These are phyloP conservation scores for Penicillium sp. DNA, from an alignment of 2,329 filamentous ascomycete genomes.

Conservation along the genomic window DNA sequence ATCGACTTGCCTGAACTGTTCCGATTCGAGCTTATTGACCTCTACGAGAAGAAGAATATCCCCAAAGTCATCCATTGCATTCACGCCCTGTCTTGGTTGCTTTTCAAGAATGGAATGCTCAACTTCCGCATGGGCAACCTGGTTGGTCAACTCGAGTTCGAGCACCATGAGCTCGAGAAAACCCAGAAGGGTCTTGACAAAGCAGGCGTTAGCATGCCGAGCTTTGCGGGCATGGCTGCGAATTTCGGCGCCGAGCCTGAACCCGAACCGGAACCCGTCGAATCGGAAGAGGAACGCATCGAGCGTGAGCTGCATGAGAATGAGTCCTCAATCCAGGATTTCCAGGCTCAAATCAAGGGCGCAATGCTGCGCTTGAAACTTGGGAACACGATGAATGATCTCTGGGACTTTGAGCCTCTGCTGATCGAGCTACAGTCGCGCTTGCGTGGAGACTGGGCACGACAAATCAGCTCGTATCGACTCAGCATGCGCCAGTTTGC, in stretches of 20 bases:
- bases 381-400: slow-evolving; percentile 74
- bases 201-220: slow-evolving; percentile 91
- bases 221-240: slow-evolving; percentile 94
- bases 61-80: slow-evolving; percentile 99
- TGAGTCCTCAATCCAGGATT: slow-evolving; percentile 65
- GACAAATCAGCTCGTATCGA: slow-evolving; percentile 77
- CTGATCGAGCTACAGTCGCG: slow-evolving; percentile 79
- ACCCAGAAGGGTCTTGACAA: slow-evolving; percentile 97
- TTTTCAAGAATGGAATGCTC: slow-evolving; percentile 90
- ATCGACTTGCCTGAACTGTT: slow-evolving; percentile 92
- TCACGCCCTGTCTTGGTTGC: slow-evolving; percentile 93
- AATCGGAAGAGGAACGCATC: slow-evolving; percentile 85
- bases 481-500: slow-evolving; percentile 79
- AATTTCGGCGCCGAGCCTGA: slow-evolving; percentile 84
- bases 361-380: slow-evolving; percentile 72
- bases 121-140: slow-evolving; percentile 95
- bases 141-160: slow-evolving; percentile 93
- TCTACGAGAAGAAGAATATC: slow-evolving; percentile 99
- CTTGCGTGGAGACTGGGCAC: slow-evolving; percentile 79
- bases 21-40: slow-evolving; percentile 90
- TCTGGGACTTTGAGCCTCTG: slow-evolving; percentile 80
- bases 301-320: slow-evolving; percentile 76
- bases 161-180: slow-evolving; percentile 93
- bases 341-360: slow-evolving; percentile 83
- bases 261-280: slow-evolving; percentile 65